A percentile compares a stretch with the other conserved stretches of the same genome.
These are phyloP conservation scores for Penicillium parvum DNA, from an alignment of 495 filamentous ascomycete species.

Conservation along the genomic window DNA sequence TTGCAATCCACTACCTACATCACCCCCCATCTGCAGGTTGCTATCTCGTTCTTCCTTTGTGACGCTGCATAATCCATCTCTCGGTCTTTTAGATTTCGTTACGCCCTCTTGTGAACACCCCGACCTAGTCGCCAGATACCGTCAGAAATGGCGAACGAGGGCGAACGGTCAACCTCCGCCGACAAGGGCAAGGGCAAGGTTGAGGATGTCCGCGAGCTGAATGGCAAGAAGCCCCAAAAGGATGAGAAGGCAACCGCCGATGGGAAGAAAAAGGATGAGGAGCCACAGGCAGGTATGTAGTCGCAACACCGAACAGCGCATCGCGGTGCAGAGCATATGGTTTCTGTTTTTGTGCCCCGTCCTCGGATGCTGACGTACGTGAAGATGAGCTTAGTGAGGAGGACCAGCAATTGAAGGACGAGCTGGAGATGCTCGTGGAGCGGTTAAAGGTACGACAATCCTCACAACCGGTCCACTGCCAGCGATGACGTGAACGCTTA, in stretches of 20 bases:
- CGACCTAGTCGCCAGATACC: constrained; percentile 34
- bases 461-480: background rate
- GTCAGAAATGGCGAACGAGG: constrained; percentile 81
- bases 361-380: constrained; percentile 7
- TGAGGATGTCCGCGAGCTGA: constrained; percentile 53
- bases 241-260: constrained; percentile 65
- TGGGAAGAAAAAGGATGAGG: constrained; percentile 70
- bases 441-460: constrained; percentile 69
- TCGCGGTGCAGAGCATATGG: constrained; percentile 10
- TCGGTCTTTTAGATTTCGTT: background rate
- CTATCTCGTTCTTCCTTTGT: constrained; percentile 15
- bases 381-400: constrained; percentile 92
- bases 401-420: constrained; percentile 94
- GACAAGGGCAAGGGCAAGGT: constrained; percentile 98
- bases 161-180: constrained; percentile 73
- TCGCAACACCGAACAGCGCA: constrained; percentile 1
- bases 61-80: constrained; percentile 1
- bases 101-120: constrained; percentile 7
- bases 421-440: constrained; percentile 98
- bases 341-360: constrained; percentile 1
- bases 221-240: constrained; percentile 61
- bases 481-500: constrained; percentile 26
- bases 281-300: constrained; percentile 51
- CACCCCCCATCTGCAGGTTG: constrained; percentile 26
- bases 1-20: constrained; percentile 34